Evolutionary conservation across 2,329 filamentous ascomycete species (phyloP).

Genomic region (Blumeria hordei): DNA sequence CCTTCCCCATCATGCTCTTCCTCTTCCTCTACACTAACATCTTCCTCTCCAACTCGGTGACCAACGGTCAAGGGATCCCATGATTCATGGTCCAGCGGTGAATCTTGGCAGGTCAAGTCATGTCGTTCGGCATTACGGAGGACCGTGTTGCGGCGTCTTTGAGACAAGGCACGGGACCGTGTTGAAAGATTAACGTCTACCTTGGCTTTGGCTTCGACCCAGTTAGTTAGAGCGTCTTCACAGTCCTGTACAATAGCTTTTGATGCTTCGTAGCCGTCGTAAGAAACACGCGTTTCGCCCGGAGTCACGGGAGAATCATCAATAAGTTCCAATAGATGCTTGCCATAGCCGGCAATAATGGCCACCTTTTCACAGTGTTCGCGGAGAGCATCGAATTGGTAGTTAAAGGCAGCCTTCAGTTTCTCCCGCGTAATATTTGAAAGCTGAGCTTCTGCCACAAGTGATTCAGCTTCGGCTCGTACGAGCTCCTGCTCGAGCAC

Average conservation of each 20-base stretch:
- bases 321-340: slow-evolving; percentile 89
- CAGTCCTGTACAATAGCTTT: slow-evolving; percentile 99
- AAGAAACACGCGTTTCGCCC: slow-evolving; percentile 83
- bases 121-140: slow-evolving; percentile 45
- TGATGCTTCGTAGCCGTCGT: slow-evolving; percentile 94
- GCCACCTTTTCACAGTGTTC: slow-evolving; percentile 97
- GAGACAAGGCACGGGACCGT: slow-evolving; percentile 67
- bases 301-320: slow-evolving; percentile 94
- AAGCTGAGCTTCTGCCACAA: slow-evolving; percentile 90
- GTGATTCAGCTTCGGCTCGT: slow-evolving; percentile 92
- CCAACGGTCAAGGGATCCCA: slow-evolving; percentile 43
- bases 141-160: slow-evolving; percentile 54
- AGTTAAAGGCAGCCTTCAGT: slow-evolving; percentile 92
- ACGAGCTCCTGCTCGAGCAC: slow-evolving; percentile 97
- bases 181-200: slow-evolving; percentile 72
- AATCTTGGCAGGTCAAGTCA: slow-evolving; percentile 65
- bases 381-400: slow-evolving; percentile 91
- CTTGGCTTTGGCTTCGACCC: slow-evolving; percentile 75
- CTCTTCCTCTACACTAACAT: slow-evolving; percentile 41
- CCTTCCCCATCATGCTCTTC: slow-evolving; percentile 18
- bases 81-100: slow-evolving; percentile 51
- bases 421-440: slow-evolving; percentile 99
- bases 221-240: slow-evolving; percentile 90
- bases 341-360: slow-evolving; percentile 92
- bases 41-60: slow-evolving; percentile 32